These are phyloP conservation scores for Arabis alpina DNA, from an alignment of 345 rosid species.

Conservation along the genomic window DNA sequence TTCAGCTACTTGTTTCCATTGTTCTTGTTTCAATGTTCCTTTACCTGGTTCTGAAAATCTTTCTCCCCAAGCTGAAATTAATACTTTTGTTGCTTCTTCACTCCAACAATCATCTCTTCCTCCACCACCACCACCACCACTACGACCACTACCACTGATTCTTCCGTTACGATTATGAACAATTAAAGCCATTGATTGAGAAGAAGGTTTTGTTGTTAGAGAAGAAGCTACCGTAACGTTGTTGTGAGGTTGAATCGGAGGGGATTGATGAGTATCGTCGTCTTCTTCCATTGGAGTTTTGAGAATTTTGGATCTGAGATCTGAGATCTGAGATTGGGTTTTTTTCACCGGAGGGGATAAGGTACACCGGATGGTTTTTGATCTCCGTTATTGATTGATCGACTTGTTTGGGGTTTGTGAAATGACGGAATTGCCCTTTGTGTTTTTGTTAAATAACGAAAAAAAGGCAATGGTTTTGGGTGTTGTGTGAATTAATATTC, in stretches of 20 bases:
- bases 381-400: slow-evolving; percentile 39
- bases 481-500: too few species aligned
- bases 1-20: slow-evolving; percentile 96
- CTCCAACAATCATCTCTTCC: slow-evolving; percentile 98
- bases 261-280: slow-evolving; percentile 55
- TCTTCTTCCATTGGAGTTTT: slow-evolving; percentile 61
- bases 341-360: slow-evolving; percentile 42
- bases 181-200: slow-evolving; percentile 42
- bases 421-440: slow-evolving; percentile 29
- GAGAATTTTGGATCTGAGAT: background rate
- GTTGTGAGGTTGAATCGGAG: slow-evolving; percentile 34
- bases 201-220: slow-evolving; percentile 38
- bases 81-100: slow-evolving; percentile 75
- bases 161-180: slow-evolving; percentile 49
- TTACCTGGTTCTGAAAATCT: slow-evolving; percentile 83
- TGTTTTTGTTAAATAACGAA: slow-evolving; percentile 16
- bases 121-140: slow-evolving; percentile 39
- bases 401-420: slow-evolving; percentile 22
- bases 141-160: background rate
- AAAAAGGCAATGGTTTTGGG: background rate
- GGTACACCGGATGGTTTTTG: slow-evolving; percentile 41
- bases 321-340: slow-evolving; percentile 18
- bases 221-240: slow-evolving; percentile 49
- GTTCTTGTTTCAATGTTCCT: slow-evolving; percentile 91
- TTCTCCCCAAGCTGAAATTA: slow-evolving; percentile 91